Evolutionary conservation across 305 asterid genomes (phyloP).

Genomic region (Solanum aculeatissimum): DNA sequence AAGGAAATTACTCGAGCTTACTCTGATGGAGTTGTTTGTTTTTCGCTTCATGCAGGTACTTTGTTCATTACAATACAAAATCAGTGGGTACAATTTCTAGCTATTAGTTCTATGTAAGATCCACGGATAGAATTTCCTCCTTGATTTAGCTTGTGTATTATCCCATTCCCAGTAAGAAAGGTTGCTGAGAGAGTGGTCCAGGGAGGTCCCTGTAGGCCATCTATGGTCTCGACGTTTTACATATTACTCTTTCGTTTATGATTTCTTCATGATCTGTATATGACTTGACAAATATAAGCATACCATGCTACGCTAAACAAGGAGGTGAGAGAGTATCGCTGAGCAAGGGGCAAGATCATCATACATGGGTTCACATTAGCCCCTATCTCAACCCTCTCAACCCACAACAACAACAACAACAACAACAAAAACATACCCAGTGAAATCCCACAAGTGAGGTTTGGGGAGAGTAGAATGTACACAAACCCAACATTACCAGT

Average conservation of each 20-base stretch:
- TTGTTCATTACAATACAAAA: constrained; percentile 1
- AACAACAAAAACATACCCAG: no score
- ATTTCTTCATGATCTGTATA: background rate
- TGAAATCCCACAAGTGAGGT: no score
- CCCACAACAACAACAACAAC: no score
- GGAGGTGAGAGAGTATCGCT: background rate
- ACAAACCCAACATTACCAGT: no score
- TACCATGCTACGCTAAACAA: background rate
- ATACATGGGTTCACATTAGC: background rate
- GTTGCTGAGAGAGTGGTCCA: background rate
- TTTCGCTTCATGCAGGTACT: constrained; percentile 94
- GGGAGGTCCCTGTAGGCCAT: background rate
- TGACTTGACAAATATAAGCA: background rate
- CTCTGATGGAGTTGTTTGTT: constrained; percentile 69
- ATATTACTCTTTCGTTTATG: background rate
- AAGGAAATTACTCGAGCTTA: constrained; percentile 73
- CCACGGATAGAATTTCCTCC: background rate
- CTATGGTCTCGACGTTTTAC: background rate
- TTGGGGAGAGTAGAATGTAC: no score
- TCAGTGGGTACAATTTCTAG: background rate
- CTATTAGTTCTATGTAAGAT: background rate
- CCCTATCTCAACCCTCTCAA: background rate
- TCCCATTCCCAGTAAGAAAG: background rate
- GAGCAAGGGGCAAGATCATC: background rate
- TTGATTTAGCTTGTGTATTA: background rate